phyloP scores from a whole-genome alignment of 2,329 filamentous ascomycete genomes.

The Monosporascus sp. region DNA sequence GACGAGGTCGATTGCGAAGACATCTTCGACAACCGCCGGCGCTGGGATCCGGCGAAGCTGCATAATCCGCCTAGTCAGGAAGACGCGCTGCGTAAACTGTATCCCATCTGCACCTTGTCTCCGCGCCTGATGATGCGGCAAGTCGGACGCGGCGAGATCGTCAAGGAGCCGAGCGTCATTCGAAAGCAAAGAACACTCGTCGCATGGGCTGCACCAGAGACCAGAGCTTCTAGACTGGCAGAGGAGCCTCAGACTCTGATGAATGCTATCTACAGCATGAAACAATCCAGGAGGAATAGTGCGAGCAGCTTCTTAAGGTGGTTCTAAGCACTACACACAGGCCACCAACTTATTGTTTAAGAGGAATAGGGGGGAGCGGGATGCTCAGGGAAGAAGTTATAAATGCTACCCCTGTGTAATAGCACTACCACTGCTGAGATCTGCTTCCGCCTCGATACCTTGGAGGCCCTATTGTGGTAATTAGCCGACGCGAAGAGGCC shows the following conservation, averaged over 20 bases:
- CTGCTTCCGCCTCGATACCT: too few relatives aligned
- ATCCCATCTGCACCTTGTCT: neutral
- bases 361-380: neutral
- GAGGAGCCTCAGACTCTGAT: neutral
- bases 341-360: neutral
- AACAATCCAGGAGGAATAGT: neutral
- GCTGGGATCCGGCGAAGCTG: neutral
- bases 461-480: too few relatives aligned
- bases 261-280: neutral
- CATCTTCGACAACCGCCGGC: neutral
- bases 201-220: neutral
- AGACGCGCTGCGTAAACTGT: neutral
- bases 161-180: neutral
- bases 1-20: neutral
- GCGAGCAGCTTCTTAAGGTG: neutral
- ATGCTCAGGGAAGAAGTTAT: too few relatives aligned
- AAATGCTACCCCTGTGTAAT: too few relatives aligned
- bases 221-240: neutral
- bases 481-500: too few relatives aligned
- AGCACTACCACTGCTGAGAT: too few relatives aligned
- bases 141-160: neutral
- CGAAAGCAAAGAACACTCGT: conserved; percentile 1
- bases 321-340: neutral
- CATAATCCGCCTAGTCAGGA: neutral
- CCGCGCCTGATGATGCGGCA: conserved; percentile 3